A percentile compares a stretch with the other conserved stretches of the same genome.
Conservation (phyloP, 106 monocot genomes). For the Alisma plantagoaquatica region DNA sequence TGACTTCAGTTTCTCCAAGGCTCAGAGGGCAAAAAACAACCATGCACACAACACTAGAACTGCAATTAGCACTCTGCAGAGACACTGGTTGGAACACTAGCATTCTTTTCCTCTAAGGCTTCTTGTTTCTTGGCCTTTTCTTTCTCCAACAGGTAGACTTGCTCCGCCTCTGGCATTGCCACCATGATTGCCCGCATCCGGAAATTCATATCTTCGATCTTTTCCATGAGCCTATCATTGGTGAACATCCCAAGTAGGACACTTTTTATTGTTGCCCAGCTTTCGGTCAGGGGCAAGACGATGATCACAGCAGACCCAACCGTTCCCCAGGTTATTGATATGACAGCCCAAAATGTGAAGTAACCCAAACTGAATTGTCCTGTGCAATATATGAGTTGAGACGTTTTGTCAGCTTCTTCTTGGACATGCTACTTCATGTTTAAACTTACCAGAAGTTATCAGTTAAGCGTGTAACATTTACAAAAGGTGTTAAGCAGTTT, state of each 20-base stretch:
- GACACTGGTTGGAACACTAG: constrained; percentile 8
- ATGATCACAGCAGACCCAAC: constrained; percentile 81
- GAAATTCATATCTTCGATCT: constrained; percentile 68
- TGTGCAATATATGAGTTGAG: constrained; percentile 12
- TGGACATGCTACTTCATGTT: neutral
- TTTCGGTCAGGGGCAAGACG: constrained; percentile 63
- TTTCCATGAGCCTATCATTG: constrained; percentile 42
- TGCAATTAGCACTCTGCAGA: neutral
- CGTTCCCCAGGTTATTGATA: constrained; percentile 79
- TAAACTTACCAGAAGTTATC: too few species aligned
- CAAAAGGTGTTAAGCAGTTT: too few species aligned
- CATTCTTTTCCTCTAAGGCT: constrained; percentile 20
- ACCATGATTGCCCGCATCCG: constrained; percentile 53
- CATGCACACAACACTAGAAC: too few species aligned
- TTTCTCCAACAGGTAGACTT: constrained; percentile 44
- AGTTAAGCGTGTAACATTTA: too few species aligned
- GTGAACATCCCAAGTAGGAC: constrained; percentile 77
- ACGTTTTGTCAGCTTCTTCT: neutral
- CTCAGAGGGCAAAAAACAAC: too few species aligned
- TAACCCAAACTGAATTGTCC: constrained; percentile 66
- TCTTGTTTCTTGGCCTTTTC: constrained; percentile 61
- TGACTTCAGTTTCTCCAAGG: too few species aligned
- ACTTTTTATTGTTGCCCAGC: constrained; percentile 62
- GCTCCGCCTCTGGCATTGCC: constrained; percentile 56
- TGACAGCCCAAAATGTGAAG: constrained; percentile 90